Evolutionary conservation across 306 rosid species (phyloP), one percentile per base, ranked within the genome.

Genomic region (Rosa lucieae): DNA sequence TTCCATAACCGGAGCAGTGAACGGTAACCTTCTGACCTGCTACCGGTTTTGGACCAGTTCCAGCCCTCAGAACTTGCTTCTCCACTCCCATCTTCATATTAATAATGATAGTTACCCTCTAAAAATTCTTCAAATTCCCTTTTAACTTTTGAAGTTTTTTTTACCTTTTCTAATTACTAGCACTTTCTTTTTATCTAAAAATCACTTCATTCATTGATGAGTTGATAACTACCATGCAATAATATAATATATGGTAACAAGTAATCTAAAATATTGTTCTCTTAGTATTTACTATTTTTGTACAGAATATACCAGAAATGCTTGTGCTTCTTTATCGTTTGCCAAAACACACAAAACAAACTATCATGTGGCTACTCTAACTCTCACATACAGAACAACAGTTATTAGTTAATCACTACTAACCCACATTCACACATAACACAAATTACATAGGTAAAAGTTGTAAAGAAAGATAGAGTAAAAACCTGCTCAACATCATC

Each of bases 401-500:
- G 26, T n/a, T 4, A 43, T n/a, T 3, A 42, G 35, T 21, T n/a
- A 69, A 43, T n/a, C 35, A 20, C 51, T 42, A 43, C 52, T 68
- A 23, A 20, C 18, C 52, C 52, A 43, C 73, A 43, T 42, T 42
- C 17, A 53, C 26, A 73, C 65, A 73, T 9, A 39, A 8, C 71
- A 8, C 47, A 66, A 39, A 37, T 3, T 17, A 67, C 11, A 17
- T 7, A 2, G 8, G 13, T 10, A 15, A 75, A 58, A 62, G 8
- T 17, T 15, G 43, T 53, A 70, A 12, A 80, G 55, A 46, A 14
- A 80, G 65, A 11, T 62, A 72, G 11, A 17, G 26, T 26, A 20
- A 82, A 65, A 82, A 92, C 98, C 93, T 95, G 99, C 78, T 93
- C 98, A 73, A 92, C 98, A 84, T 95, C 98, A 80, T 95, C 99